These are phyloP conservation scores for Colletotrichum shisoi DNA, from an alignment of 2,329 filamentous ascomycete genomes.

Conservation along the genomic window DNA sequence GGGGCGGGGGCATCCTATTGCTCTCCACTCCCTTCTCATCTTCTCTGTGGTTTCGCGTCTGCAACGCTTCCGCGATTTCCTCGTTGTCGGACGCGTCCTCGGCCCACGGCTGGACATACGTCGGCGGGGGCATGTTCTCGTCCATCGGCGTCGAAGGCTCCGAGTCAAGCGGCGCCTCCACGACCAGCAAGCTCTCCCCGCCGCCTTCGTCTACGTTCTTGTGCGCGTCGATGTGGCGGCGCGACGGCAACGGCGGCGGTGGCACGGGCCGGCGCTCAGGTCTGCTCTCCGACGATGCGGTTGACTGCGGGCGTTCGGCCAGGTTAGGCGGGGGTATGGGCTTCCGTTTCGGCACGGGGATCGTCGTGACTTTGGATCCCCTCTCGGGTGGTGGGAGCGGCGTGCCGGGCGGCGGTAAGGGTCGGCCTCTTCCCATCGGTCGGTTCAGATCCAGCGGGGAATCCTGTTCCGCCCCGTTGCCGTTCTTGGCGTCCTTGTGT, in stretches of 20 bases:
- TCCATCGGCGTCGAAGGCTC: constrained; percentile 62
- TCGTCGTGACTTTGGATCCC: constrained; percentile 65
- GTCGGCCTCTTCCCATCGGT: constrained; percentile 83
- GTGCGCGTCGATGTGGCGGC: constrained; percentile 50
- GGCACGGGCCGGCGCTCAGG: constrained; percentile 47
- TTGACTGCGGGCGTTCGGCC: constrained; percentile 37
- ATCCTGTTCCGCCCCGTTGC: constrained; percentile 35
- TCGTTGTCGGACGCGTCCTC: constrained; percentile 28
- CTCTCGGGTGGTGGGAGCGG: constrained; percentile 76
- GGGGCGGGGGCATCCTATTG: constrained; percentile 23
- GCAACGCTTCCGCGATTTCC: neutral
- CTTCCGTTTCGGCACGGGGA: constrained; percentile 70
- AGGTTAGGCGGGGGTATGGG: constrained; percentile 56
- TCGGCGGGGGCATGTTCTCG: constrained; percentile 42
- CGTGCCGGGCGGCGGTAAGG: constrained; percentile 80
- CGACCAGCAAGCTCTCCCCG: constrained; percentile 66
- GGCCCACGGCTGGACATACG: constrained; percentile 34
- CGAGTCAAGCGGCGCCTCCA: constrained; percentile 70
- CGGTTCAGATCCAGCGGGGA: constrained; percentile 59
- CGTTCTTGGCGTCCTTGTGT: constrained; percentile 54
- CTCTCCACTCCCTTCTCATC: constrained; percentile 23
- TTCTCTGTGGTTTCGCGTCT: neutral
- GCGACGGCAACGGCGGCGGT: constrained; percentile 60
- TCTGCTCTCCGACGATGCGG: constrained; percentile 30
- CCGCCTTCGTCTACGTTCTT: constrained; percentile 47